Conservation (phyloP, 129 eudicot species). For the Flaveria linearis region DNA sequence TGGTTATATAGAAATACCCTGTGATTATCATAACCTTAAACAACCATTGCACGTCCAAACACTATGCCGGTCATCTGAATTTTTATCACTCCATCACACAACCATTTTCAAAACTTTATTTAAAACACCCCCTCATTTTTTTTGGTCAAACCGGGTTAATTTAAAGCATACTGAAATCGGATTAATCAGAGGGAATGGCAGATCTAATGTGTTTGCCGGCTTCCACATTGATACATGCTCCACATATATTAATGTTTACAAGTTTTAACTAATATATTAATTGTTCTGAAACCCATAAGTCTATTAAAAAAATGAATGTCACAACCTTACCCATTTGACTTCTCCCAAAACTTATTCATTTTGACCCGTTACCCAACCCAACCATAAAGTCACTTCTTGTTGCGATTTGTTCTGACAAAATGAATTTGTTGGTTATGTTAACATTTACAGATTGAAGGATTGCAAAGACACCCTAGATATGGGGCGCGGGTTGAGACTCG, state of each 20-base stretch:
- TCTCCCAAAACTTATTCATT: not conserved
- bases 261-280: not conserved
- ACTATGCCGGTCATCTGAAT: not conserved
- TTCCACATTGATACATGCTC: not conserved
- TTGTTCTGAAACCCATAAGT: not conserved
- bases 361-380: not conserved
- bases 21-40: not conserved
- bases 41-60: not conserved
- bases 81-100: not conserved
- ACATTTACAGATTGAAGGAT: slow-evolving; percentile 69
- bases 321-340: not conserved
- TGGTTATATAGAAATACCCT: not conserved
- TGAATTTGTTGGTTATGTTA: not conserved
- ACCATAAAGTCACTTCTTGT: not conserved
- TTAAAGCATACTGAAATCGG: not conserved
- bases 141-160: not conserved
- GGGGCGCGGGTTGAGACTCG: slow-evolving; percentile 80
- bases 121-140: not conserved
- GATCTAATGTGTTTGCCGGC: not conserved
- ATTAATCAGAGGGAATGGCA: not conserved
- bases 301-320: not conserved
- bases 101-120: not conserved
- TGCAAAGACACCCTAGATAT: slow-evolving; percentile 75
- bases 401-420: not conserved
- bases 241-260: not conserved